A percentile compares a stretch with the other conserved stretches of the same genome.
These are phyloP conservation scores for Lichtheimia hyalospora DNA, from an alignment of 371 early-diverging fungal genomes.

Conservation along the genomic window DNA sequence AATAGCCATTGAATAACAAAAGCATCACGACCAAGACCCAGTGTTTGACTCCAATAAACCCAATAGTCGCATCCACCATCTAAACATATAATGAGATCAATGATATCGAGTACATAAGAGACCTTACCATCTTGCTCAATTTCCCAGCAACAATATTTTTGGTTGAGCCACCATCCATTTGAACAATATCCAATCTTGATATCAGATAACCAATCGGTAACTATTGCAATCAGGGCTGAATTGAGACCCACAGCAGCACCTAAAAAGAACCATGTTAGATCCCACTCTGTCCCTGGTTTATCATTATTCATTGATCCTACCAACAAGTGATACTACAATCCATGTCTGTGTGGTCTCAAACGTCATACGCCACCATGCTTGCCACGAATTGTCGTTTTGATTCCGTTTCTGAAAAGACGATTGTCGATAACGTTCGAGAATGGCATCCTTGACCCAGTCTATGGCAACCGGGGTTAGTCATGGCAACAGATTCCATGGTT, in stretches of 20 bases:
- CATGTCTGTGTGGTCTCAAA: slow-evolving; percentile 87
- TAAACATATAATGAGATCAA: background rate
- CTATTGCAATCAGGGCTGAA: slow-evolving; percentile 87
- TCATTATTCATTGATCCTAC: slow-evolving; percentile 21
- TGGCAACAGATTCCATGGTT: background rate
- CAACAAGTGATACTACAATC: slow-evolving; percentile 82
- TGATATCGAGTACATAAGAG: too few species aligned
- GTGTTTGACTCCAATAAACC: slow-evolving; percentile 55
- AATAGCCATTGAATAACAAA: slow-evolving; percentile 60
- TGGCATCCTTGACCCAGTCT: slow-evolving; percentile 92
- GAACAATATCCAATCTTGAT: slow-evolving; percentile 86
- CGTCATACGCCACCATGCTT: slow-evolving; percentile 54
- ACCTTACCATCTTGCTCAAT: slow-evolving; percentile 56
- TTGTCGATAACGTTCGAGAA: slow-evolving; percentile 77
- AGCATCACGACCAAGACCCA: slow-evolving; percentile 37
- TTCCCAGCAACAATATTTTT: slow-evolving; percentile 96
- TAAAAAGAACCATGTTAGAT: slow-evolving; percentile 13
- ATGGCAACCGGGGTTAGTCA: background rate
- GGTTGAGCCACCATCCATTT: slow-evolving; percentile 90
- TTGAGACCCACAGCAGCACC: slow-evolving; percentile 81
- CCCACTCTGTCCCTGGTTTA: background rate
- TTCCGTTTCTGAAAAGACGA: slow-evolving; percentile 51
- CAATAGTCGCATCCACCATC: slow-evolving; percentile 51
- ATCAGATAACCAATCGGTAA: slow-evolving; percentile 85
- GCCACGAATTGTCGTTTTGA: slow-evolving; percentile 56